These are phyloP conservation scores for Aspergillus luchuensis DNA, from an alignment of 2,329 filamentous ascomycete species.

Conservation along the genomic window DNA sequence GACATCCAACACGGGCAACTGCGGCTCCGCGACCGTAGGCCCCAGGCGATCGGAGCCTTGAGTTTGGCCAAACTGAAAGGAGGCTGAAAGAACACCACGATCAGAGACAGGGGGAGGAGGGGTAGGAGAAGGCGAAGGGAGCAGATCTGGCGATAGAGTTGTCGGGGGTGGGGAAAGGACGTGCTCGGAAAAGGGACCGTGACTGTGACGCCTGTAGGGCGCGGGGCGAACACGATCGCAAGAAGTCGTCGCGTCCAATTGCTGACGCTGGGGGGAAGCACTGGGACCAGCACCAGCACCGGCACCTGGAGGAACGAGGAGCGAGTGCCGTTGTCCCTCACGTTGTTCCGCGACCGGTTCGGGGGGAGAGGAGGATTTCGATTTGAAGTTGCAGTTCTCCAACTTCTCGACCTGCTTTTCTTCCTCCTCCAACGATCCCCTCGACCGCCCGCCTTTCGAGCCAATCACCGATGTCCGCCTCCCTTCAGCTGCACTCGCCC, in stretches of 20 bases:
- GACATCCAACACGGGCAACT: conserved; percentile 30
- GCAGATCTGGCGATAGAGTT: conserved; percentile 24
- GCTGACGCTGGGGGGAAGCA: not conserved
- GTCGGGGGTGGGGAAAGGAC: conserved; percentile 27
- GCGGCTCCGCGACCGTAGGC: conserved; percentile 21
- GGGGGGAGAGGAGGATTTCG: not conserved
- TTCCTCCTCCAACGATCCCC: conserved; percentile 7
- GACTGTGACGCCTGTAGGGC: conserved; percentile 14
- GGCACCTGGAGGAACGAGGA: not conserved
- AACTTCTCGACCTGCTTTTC: not conserved
- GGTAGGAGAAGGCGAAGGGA: conserved; percentile 21
- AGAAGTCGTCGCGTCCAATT: conserved; percentile 1
- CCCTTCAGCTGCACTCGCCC: not conserved
- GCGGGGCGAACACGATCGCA: conserved; percentile 18
- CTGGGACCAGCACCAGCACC: conserved; percentile 1
- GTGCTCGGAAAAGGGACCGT: conserved; percentile 21
- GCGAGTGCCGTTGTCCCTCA: conserved; percentile 13
- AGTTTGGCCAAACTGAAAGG: conserved; percentile 22
- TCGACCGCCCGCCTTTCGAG: conserved; percentile 7
- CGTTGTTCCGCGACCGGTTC: conserved; percentile 3
- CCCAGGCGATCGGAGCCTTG: conserved; percentile 19
- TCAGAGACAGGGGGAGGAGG: conserved; percentile 24
- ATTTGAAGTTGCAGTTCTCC: not conserved
- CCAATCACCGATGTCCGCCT: not conserved
- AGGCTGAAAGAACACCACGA: conserved; percentile 26